Evolutionary conservation across 148 eudicot genomes (phyloP).

Genomic region (Suaeda aralocaspica): DNA sequence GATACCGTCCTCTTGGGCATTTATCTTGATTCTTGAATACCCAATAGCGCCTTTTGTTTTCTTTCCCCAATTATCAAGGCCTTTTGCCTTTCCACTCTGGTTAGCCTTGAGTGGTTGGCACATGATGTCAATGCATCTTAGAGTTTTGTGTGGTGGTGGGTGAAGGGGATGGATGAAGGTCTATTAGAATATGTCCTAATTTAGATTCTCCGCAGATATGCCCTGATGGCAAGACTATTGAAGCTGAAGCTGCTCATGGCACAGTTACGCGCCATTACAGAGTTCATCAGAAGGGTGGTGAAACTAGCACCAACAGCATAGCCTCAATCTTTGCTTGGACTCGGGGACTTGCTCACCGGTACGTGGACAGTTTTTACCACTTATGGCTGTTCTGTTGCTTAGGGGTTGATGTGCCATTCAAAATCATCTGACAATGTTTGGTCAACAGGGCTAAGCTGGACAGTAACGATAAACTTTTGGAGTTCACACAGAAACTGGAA

Average conservation of each 20-base stretch:
- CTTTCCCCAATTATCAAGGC: no score
- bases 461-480: slow-evolving; percentile 53
- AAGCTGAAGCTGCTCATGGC: slow-evolving; percentile 97
- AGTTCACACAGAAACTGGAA: slow-evolving; percentile 80
- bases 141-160: neutral
- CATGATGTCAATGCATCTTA: neutral
- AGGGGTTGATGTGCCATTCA: neutral
- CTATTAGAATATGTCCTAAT: slow-evolving; percentile 2
- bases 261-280: slow-evolving; percentile 90
- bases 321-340: slow-evolving; percentile 97
- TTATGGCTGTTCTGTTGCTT: neutral
- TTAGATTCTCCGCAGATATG: slow-evolving; percentile 47
- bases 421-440: slow-evolving; percentile 1
- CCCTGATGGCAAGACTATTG: slow-evolving; percentile 93
- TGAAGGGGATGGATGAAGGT: neutral
- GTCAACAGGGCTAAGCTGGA: slow-evolving; percentile 71
- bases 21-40: no score
- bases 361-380: slow-evolving; percentile 9
- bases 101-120: neutral
- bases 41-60: no score
- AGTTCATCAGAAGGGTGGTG: slow-evolving; percentile 93
- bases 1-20: neutral
- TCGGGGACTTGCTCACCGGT: slow-evolving; percentile 90
- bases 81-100: no score
- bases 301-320: slow-evolving; percentile 94